These are phyloP conservation scores for Penicillium sp. DNA, from an alignment of 2,329 filamentous ascomycete species.

Conservation along the genomic window DNA sequence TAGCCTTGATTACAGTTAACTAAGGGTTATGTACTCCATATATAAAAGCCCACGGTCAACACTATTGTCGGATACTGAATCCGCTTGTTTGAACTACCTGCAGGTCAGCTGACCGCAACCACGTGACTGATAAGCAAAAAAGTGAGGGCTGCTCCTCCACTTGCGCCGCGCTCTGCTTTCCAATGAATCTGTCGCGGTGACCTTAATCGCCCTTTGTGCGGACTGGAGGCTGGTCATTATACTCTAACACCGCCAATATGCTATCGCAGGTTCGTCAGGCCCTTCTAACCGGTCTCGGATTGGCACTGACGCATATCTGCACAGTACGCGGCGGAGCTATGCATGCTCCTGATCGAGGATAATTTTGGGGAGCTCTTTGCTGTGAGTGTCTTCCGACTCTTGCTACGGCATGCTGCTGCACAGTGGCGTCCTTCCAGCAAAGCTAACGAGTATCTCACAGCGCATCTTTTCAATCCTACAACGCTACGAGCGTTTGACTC, in stretches of 20 bases:
- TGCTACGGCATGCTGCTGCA: neutral
- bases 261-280: conserved; percentile 52
- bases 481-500: conserved; percentile 69
- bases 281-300: conserved; percentile 20
- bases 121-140: conserved; percentile 29
- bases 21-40: neutral
- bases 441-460: conserved; percentile 45
- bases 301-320: conserved; percentile 23
- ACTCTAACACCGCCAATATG: conserved; percentile 58
- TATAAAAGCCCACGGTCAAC: neutral
- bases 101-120: conserved; percentile 13
- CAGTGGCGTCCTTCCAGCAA: neutral
- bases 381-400: conserved; percentile 53
- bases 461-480: conserved; percentile 77
- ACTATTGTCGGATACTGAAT: neutral
- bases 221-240: conserved; percentile 63
- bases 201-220: conserved; percentile 66
- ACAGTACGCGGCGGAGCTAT: conserved; percentile 76
- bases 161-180: conserved; percentile 7
- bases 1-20: neutral
- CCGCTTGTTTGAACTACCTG: neutral
- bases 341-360: conserved; percentile 81
- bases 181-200: conserved; percentile 54
- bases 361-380: conserved; percentile 86
- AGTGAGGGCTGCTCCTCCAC: conserved; percentile 9